Evolutionary conservation across 352 stramenopile genomes (phyloP).

Genomic region (Phytopythium kandeliae): DNA sequence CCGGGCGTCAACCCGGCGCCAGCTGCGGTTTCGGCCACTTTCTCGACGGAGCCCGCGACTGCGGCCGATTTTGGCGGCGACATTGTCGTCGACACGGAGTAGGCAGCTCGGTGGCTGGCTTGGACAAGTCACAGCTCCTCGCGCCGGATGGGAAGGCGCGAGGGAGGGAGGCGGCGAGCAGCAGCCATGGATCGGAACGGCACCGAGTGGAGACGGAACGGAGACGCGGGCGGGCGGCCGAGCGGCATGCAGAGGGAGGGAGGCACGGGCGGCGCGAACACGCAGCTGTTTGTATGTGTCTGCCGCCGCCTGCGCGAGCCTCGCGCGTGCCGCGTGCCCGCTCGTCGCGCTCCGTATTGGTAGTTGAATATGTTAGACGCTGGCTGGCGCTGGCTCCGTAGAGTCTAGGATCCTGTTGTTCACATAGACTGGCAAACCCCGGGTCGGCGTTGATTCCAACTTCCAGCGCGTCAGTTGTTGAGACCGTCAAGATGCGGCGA

Average conservation of each 20-base stretch:
- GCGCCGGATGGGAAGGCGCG: constrained; percentile 1
- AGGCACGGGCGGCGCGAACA: too few relatives aligned
- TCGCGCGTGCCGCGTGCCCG: not conserved
- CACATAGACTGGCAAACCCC: too few relatives aligned
- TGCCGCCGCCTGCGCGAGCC: not conserved
- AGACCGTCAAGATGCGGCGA: too few relatives aligned
- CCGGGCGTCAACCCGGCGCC: constrained; percentile 43
- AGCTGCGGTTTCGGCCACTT: constrained; percentile 13
- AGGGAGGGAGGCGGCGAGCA: not conserved
- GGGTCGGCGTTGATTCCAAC: too few relatives aligned
- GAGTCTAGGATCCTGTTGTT: too few relatives aligned
- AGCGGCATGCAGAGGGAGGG: not conserved
- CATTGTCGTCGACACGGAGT: constrained; percentile 35
- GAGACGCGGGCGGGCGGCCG: not conserved
- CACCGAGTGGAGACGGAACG: constrained; percentile 9
- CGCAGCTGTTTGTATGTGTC: too few relatives aligned
- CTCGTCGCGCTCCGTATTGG: constrained; percentile 9
- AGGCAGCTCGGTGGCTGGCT: constrained; percentile 6
- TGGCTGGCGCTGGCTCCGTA: too few relatives aligned
- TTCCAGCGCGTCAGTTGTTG: too few relatives aligned
- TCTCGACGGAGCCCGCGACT: constrained; percentile 13
- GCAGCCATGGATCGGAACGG: not conserved
- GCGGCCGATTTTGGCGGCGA: constrained; percentile 37
- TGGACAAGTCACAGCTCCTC: not conserved
- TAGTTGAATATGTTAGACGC: constrained; percentile 36